Base-by-base conservation (phyloP, 805 yeast genomes). In the Candida silvatica region DNA sequence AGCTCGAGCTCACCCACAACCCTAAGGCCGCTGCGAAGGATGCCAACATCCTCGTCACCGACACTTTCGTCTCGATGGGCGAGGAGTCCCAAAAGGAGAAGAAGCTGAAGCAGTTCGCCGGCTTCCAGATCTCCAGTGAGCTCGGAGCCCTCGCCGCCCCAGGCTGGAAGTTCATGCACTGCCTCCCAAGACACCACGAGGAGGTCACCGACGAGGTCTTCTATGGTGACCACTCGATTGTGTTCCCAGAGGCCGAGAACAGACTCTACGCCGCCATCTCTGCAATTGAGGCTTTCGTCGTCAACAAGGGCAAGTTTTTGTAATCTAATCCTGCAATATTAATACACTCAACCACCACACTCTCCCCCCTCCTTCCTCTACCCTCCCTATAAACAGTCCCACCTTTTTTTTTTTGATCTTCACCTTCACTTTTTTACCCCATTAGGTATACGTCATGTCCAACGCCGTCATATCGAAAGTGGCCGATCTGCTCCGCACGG, bases 61-160 rank as follows among this genome's bases (percentile, higher is more conserved):
- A 92, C 51, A 92, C 98, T 3, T 92, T 95, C 77, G 76, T 92
- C 17, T 90, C 97, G 1, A 92, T 92, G 98, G 98, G 98, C 38
- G 88, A 92, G 65, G 98, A 92, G 58, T 63, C 71, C 4, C 88
- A 88, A 55, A 83, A 76, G 43, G 66, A 56, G 32, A 64, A 68
- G 37, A 83, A 88, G 43, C 64, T 92, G 47, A 66, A 77, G 50
- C 88, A 86, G 60, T 92, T 92, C 56, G 69, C 65, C 12, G 95
- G 94, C 2, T 92, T 79, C 69, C 96, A 86, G 63, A 80, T 92
- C 39, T 77, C 86, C 26, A 56, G 65, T 14, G 77, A 76, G 22
- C 64, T 88, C 64, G 72, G 82, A 18, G 51, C 62, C 11, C 83
- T 84, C 5, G 72, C 71, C 29, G 80, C 82, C 29, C 68, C 64